Evolutionary conservation across 257 asterid species (phyloP).

Genomic region (Cynanchum wilfordii): DNA sequence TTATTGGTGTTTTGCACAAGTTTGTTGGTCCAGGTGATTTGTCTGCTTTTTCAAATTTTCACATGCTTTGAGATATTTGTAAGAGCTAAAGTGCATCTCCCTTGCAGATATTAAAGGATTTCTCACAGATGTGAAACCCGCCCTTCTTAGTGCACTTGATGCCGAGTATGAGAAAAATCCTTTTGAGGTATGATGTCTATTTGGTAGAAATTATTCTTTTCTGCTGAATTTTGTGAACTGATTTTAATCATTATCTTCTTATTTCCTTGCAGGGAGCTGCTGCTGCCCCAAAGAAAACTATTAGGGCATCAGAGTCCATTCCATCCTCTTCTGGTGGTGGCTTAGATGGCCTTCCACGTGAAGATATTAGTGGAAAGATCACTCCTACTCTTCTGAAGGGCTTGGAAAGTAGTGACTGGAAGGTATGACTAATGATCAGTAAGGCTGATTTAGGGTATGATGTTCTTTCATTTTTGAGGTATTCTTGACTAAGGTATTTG

Average conservation of each 20-base stretch:
- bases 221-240: conserved; percentile 11
- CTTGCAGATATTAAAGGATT: conserved; percentile 84
- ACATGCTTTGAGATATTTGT: conserved; percentile 17
- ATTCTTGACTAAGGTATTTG: conserved; percentile 16
- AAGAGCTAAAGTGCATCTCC: conserved; percentile 23
- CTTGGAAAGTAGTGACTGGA: conserved; percentile 96
- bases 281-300: conserved; percentile 76
- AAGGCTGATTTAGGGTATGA: background rate
- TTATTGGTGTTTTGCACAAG: conserved; percentile 83
- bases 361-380: conserved; percentile 91
- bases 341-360: conserved; percentile 90
- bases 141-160: conserved; percentile 92
- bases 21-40: conserved; percentile 95
- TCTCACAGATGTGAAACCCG: conserved; percentile 94
- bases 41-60: conserved; percentile 18
- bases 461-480: background rate
- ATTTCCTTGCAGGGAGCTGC: conserved; percentile 52
- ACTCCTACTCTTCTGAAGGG: conserved; percentile 83
- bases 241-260: conserved; percentile 15
- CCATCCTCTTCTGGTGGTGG: conserved; percentile 57
- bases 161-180: conserved; percentile 97
- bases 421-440: conserved; percentile 44
- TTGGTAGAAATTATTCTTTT: conserved; percentile 9
- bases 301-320: conserved; percentile 57
- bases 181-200: conserved; percentile 55